Base-by-base conservation (phyloP, 352 stramenopile species). In the Globisporangium mamillatum region DNA sequence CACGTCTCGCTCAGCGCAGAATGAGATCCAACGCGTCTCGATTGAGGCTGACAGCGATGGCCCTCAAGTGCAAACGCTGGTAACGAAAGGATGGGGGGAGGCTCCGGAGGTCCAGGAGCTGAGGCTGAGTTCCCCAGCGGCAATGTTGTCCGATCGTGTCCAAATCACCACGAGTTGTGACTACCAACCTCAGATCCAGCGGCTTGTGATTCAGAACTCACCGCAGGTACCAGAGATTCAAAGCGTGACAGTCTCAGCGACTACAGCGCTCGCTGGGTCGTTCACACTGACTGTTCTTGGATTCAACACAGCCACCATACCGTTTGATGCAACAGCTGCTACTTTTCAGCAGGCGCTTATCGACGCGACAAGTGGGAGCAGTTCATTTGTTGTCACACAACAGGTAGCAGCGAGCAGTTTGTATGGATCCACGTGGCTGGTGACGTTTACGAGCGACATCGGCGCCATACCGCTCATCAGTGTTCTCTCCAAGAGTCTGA, bases 1-100 rank as follows among this genome's bases (percentile, higher is more conserved):
- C 32, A 75, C 52, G 1, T 64, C 74, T 46, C 59, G 55, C 5
- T 59, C 67, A 41, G 63, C 68, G 14, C 70, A 77, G 60, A 65
- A 71, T 29, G 79, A 88, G 34, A 77, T 85, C 56, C 79, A 88
- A 36, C 58, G 62, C 8, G 62, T 87, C 4, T 64, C 63, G 1
- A 74, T 88, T 67, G 64, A n/a, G 4, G 16, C 16, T 50, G 41
- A 50, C 41, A 50, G 14, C 41, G 41, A 50, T n/a, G 41, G 41
- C 41, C 41, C 41, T 50, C 41, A 50, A 9, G 41, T 50, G 41
- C 41, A 50, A 9, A 50, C 41, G 0, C 41, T 50, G 16, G 16
- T n/a, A 16, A 50, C 41, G 16, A 50, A 50, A 50, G 41, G 14
- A 5, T 50, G 16, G 41, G 41, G 41, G 1, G 41, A 50, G 16